Base-by-base conservation (phyloP, 2,329 filamentous ascomycete species). In the Nothophaeocryptopus gaeumannii region DNA sequence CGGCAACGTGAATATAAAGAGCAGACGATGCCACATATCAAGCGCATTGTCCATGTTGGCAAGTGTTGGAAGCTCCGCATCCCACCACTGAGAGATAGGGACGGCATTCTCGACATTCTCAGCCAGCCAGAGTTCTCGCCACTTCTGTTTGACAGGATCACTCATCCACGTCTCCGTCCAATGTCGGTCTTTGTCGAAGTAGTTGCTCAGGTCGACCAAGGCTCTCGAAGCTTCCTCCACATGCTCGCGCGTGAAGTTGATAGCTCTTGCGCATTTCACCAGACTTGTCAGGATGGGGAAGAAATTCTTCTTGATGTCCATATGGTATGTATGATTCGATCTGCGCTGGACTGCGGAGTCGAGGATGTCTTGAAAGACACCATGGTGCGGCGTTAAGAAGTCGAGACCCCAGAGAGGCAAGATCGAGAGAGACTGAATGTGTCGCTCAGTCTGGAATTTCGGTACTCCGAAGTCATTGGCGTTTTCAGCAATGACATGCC, bases 121-220 rank as follows among this genome's bases (percentile, higher is more conserved):
- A 9, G 67, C 60, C n/a, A 76, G 56, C 74, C 74, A 76, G 5
- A 75, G 56, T 39, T 71, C 67, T 43, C 72, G 67, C 74, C 74
- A 76, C 15, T 68, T 67, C 50, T 72, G 66, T 52, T 74, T 75
- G 38, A 75, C 74, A 39, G 72, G 64, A 31, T 72, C 67, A 58
- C 72, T 75, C 10, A 66, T 72, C 74, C 74, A 76, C 0, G 75
- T 70, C 36, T 72, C 71, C 34, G 69, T 70, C 74, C 74, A 76
- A 44, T 76, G 70, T 5, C 69, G 67, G 8, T 70, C 69, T 9
- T 51, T 51, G 42, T 74, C 66, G 39, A 77, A 75, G 61, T 69
- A 77, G 15, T 63, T 72, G 60, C 69, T 77, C 52, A 74, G 61
- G 45, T 72, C 71, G 34, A 72, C 60, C 10, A 72, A 55, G 13